Conservation (phyloP, 371 early-diverging fungal species). For the Mortierella sp. region DNA sequence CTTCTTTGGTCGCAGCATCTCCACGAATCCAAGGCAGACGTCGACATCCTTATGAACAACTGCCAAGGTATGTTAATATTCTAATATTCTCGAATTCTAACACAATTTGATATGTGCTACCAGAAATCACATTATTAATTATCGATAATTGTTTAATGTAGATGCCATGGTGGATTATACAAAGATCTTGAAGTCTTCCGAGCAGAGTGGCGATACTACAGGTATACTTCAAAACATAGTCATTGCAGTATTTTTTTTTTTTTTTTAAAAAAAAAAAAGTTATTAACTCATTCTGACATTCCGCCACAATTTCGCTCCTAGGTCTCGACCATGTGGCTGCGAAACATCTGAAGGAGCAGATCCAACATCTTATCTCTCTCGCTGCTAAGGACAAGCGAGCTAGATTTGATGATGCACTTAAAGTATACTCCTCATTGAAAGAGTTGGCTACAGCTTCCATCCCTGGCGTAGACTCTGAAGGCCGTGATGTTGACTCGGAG, state of each 20-base stretch:
- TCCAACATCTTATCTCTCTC: slow-evolving; percentile 22
- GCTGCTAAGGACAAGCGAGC: slow-evolving; percentile 27
- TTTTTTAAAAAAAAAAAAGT: neutral
- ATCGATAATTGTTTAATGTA: neutral
- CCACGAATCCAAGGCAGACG: slow-evolving; percentile 32
- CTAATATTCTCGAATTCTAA: no score
- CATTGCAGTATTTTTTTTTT: neutral
- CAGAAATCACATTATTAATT: neutral
- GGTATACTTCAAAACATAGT: slow-evolving; percentile 11
- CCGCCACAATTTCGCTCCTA: neutral
- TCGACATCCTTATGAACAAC: slow-evolving; percentile 14
- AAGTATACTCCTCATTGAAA: slow-evolving; percentile 16
- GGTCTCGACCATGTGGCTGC: slow-evolving; percentile 33
- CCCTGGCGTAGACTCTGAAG: neutral
- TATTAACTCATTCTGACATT: neutral
- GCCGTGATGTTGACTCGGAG: neutral
- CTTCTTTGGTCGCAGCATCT: slow-evolving; percentile 38
- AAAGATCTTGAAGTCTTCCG: slow-evolving; percentile 23
- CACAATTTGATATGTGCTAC: no score
- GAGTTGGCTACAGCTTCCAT: slow-evolving; percentile 5
- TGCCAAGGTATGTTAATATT: slow-evolving; percentile 27
- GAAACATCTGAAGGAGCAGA: slow-evolving; percentile 29
- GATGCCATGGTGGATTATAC: slow-evolving; percentile 34
- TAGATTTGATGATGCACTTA: slow-evolving; percentile 22
- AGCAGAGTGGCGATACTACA: slow-evolving; percentile 32